Base-by-base conservation (phyloP, 192 early-diverging fungal species). In the Radiomyces spectabilis region DNA sequence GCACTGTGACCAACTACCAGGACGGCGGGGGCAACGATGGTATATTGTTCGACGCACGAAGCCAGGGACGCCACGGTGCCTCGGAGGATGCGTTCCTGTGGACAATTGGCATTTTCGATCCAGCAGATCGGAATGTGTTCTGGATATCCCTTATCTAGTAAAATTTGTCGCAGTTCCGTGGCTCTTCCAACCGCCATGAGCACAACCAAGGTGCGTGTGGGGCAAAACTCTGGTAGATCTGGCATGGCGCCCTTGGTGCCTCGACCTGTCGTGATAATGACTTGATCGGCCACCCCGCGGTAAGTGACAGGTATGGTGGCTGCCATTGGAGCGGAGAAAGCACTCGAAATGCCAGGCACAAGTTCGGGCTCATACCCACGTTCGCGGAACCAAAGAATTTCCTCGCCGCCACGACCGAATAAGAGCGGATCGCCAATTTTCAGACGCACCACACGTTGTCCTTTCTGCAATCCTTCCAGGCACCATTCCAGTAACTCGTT, bases 361-460 rank as follows among this genome's bases (percentile, higher is more conserved):
- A 92, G 74, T 38, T 82, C 74, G 4, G 76, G 71, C 24, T 86
- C 80, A 47, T 79, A 86, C 4, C 92, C 93, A 50, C 74, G 68
- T 18, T 76, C 64, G 15, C 79, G 74, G 66, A 92, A 88, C 47
- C 73, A 86, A 35, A 85, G 39, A 8, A 91, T 66, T 62, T 97
- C 94, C 62, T 97, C 94, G 13, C 84, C 91, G 19, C 92, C 94
- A 12, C 94, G 85, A 7, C 92, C 94, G 59, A 92, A 97, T 37
- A 97, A 77, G 59, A 93, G 90, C 21, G 91, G 89, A 51, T 95
- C 91, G n/a, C 94, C 94, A 38, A 84, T 82, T 75, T 97, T 95
- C 34, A 97, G 69, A 35, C 94, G 73, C 39, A 93, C 87, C 3
- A 97, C 94, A 2, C 59, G 71, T 57, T 75, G 65, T 27, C 83